Conservation (phyloP, 495 filamentous ascomycete species). For the Cercophora samala region DNA sequence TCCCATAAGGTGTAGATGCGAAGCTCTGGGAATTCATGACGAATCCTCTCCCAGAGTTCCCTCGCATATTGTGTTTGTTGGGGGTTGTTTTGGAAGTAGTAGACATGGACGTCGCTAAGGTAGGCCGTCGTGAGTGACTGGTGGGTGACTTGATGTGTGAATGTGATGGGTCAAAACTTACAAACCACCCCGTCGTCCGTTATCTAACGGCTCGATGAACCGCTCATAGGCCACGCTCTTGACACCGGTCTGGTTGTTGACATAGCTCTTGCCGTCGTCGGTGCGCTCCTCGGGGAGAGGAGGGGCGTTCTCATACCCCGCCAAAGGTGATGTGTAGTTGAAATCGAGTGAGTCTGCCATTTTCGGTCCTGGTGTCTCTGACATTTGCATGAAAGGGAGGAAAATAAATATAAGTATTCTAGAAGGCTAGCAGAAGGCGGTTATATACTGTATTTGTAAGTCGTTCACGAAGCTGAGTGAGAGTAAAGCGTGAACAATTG, state of each 20-base stretch:
- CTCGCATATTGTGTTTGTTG: slow-evolving; percentile 62
- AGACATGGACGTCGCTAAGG: slow-evolving; percentile 72
- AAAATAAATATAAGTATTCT: neutral
- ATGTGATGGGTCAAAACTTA: slow-evolving; percentile 29
- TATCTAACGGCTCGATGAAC: slow-evolving; percentile 63
- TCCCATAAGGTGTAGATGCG: slow-evolving; percentile 78
- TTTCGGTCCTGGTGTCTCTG: neutral
- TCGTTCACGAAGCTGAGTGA: neutral
- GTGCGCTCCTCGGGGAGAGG: slow-evolving; percentile 59
- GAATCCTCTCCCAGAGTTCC: slow-evolving; percentile 72
- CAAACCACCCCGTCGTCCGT: slow-evolving; percentile 58
- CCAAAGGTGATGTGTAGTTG: slow-evolving; percentile 63
- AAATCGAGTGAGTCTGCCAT: slow-evolving; percentile 29
- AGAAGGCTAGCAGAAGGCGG: neutral
- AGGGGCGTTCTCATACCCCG: slow-evolving; percentile 60
- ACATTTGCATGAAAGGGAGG: too few species aligned
- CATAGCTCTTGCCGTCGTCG: slow-evolving; percentile 65
- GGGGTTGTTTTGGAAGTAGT: slow-evolving; percentile 65
- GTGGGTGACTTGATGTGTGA: too few species aligned
- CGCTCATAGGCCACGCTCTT: slow-evolving; percentile 62
- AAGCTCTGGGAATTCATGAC: slow-evolving; percentile 84
- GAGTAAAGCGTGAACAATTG: neutral
- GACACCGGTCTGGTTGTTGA: slow-evolving; percentile 55
- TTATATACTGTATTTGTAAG: neutral
- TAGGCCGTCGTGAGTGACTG: neutral